Evolutionary conservation across 768 basidiomycete species (phyloP).

Genomic region (Panaeolus papilionaceus): DNA sequence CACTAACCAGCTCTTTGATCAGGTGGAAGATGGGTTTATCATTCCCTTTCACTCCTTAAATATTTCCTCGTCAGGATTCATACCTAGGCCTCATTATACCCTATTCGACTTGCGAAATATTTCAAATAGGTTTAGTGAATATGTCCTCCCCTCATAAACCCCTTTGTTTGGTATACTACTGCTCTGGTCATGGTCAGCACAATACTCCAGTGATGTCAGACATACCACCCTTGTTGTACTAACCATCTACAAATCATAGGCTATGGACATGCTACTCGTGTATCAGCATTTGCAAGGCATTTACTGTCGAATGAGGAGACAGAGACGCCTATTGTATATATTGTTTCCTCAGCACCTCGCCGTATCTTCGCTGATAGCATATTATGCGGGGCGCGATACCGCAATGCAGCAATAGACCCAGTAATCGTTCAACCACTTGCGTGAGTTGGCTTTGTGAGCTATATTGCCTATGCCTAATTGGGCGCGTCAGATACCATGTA

Average conservation of each 20-base stretch:
- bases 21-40: background rate
- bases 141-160: background rate
- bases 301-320: slow-evolving; percentile 52
- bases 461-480: background rate
- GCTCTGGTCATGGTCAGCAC: slow-evolving; percentile 72
- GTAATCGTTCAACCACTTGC: slow-evolving; percentile 84
- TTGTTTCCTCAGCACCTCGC: slow-evolving; percentile 77
- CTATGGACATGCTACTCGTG: slow-evolving; percentile 87
- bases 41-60: background rate
- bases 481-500: slow-evolving; percentile 62
- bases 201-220: background rate
- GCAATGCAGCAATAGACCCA: slow-evolving; percentile 77
- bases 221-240: background rate
- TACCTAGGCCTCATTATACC: slow-evolving; percentile 10
- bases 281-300: slow-evolving; percentile 72
- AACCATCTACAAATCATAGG: slow-evolving; percentile 43
- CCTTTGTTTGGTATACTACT: slow-evolving; percentile 68
- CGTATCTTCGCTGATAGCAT: slow-evolving; percentile 75
- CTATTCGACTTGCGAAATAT: background rate
- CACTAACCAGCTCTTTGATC: background rate
- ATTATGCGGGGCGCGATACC: slow-evolving; percentile 66
- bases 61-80: background rate
- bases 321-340: slow-evolving; percentile 55
- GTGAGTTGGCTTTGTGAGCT: slow-evolving; percentile 44
- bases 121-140: background rate